These are phyloP conservation scores for Blastosporella zonata DNA, from an alignment of 1,284 basidiomycete species.

Conservation along the genomic window DNA sequence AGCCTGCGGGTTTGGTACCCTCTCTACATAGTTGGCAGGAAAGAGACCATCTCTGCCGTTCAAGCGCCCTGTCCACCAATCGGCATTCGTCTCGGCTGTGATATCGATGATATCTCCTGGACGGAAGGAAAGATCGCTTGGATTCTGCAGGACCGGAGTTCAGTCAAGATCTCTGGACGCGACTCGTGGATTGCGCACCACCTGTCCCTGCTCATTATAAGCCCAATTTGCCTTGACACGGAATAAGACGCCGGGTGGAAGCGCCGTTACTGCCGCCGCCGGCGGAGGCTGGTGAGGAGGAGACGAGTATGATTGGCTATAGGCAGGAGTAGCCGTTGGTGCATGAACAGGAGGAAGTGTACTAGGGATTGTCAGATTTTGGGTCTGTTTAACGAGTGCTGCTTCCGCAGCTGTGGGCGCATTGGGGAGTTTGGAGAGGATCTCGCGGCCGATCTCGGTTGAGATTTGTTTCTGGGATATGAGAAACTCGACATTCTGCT, in stretches of 20 bases:
- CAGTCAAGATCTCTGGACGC: conserved; percentile 3
- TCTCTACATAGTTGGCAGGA: conserved; percentile 34
- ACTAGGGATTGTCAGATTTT: conserved; percentile 9
- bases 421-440: conserved; percentile 48
- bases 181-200: conserved; percentile 25
- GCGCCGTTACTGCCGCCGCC: conserved; percentile 4
- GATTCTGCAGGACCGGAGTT: conserved; percentile 38
- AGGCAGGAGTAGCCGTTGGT: not conserved
- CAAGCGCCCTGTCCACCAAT: conserved; percentile 64
- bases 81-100: conserved; percentile 54
- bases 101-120: conserved; percentile 60
- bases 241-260: conserved; percentile 23
- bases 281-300: conserved; percentile 29
- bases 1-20: conserved; percentile 16
- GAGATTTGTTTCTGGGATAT: conserved; percentile 57
- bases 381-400: conserved; percentile 10
- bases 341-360: conserved; percentile 19
- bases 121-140: conserved; percentile 56
- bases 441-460: conserved; percentile 46
- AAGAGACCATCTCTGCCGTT: conserved; percentile 62
- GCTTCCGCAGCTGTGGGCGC: not conserved
- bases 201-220: conserved; percentile 60
- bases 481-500: conserved; percentile 60
- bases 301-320: conserved; percentile 17
- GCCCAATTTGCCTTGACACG: conserved; percentile 59